These are phyloP conservation scores for Lentinula novae-zelandiae DNA, from an alignment of 1,284 basidiomycete genomes.

Conservation along the genomic window DNA sequence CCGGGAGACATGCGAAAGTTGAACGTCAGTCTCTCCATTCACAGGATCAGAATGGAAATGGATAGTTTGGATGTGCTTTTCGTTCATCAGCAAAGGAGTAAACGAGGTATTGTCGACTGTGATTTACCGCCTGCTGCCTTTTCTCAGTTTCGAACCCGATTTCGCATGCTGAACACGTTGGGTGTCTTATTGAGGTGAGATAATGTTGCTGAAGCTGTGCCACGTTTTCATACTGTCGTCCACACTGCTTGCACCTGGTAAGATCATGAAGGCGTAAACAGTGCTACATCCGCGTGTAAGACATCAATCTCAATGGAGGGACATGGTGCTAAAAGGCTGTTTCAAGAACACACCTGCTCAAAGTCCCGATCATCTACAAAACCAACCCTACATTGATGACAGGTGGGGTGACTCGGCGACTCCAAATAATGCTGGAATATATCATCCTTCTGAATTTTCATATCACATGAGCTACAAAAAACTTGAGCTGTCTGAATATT, in stretches of 20 bases:
- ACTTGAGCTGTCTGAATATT: neutral
- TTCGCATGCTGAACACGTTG: slow-evolving; percentile 8
- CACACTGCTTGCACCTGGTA: slow-evolving; percentile 18
- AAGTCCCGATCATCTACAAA: slow-evolving; percentile 22
- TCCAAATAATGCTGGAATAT: neutral
- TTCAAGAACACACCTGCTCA: slow-evolving; percentile 24
- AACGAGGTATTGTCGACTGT: neutral
- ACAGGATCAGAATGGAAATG: neutral
- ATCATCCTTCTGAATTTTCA: neutral
- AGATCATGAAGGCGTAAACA: slow-evolving; percentile 16
- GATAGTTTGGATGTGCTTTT: neutral
- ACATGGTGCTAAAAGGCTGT: neutral
- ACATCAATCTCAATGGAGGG: neutral
- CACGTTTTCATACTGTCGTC: slow-evolving; percentile 16
- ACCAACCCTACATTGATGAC: neutral
- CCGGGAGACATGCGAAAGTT: neutral
- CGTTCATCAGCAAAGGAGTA: neutral
- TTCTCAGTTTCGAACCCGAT: slow-evolving; percentile 1
- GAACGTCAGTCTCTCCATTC: neutral
- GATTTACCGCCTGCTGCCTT: neutral
- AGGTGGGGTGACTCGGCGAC: slow-evolving; percentile 5
- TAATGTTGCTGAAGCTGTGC: slow-evolving; percentile 19
- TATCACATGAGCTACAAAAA: neutral
- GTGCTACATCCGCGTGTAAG: slow-evolving; percentile 16
- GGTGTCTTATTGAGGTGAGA: slow-evolving; percentile 9